Evolutionary conservation across 73 alveolate genomes (phyloP), one percentile per base, ranked within the genome.

Genomic region (Chromera velia): DNA sequence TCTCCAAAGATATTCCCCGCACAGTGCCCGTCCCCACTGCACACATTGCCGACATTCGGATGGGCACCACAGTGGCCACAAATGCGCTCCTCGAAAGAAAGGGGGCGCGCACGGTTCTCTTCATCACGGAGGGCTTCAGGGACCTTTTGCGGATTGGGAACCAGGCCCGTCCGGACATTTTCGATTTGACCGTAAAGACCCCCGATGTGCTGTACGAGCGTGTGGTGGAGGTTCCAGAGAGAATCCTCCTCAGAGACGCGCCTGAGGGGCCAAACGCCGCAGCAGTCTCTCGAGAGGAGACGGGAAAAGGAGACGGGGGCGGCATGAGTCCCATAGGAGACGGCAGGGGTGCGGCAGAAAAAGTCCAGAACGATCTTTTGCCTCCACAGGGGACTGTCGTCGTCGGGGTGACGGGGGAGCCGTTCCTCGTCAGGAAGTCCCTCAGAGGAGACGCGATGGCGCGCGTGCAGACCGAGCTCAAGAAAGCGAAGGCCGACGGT

Each of bases 1-100:
- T 75, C 1, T 68, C 78, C 31, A 29, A 1, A 31, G 65, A 33
- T 27, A 74, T 81, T 22, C 89, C 88, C 24, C 55, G 89, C 74
- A 55, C 45, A 4, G 17, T 46, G 32, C 87, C 87, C 48, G 88
- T 90, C 17, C 86, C 82, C 63, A 80, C 96, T 10, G 30, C 48
- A 31, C 73, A 77, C 32, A 90, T 90, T 28, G 65, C 46, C 10
- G 29, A 85, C 18, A 88, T 90, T 22, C 72, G 96, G 31, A 92
- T 93, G 93, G 98, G 98, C 33, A 93, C 98, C 27, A 93, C 98
- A 0, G 94, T 91, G 4, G 95, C 95, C 26, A 93, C 98, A 17
- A 93, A 93, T 82, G 98, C 98, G 28, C 81, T 93, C 19, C 88
- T 93, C 34, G 98, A 93, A 72, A 88, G 96, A 70, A 81, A 93